A percentile compares a stretch with the other conserved stretches of the same genome.
Conservation (phyloP, 257 asterid species). For the Gentiana dahurica region DNA sequence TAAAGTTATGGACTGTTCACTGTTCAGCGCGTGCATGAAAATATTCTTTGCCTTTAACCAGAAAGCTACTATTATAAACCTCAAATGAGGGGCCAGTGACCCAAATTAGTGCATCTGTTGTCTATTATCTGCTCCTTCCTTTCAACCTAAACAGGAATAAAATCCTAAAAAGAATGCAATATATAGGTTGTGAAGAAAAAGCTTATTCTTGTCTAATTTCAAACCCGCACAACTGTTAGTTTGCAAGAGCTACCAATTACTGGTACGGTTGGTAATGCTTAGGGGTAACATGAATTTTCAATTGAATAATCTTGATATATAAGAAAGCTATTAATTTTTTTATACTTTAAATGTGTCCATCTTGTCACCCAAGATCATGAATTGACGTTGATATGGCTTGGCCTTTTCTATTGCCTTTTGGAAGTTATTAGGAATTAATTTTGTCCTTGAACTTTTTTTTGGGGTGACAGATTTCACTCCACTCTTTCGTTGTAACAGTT, state of each 20-base stretch:
- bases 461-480: too few species aligned
- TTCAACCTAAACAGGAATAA: too few species aligned
- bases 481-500: background rate
- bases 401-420: background rate
- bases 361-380: background rate
- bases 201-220: background rate
- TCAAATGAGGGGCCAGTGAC: too few species aligned
- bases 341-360: background rate
- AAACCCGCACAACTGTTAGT: too few species aligned
- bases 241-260: background rate
- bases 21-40: too few species aligned
- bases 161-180: background rate
- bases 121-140: too few species aligned
- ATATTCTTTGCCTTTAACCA: too few species aligned
- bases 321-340: background rate
- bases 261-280: background rate
- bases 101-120: too few species aligned
- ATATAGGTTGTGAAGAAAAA: background rate
- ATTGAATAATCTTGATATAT: background rate
- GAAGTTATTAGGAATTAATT: background rate
- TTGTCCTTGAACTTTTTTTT: background rate
- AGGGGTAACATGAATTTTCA: background rate
- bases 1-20: too few species aligned
- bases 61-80: too few species aligned
- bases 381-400: background rate